Base-by-base conservation (phyloP, 2,329 filamentous ascomycete genomes). In the Thielaviopsis punctulata region DNA sequence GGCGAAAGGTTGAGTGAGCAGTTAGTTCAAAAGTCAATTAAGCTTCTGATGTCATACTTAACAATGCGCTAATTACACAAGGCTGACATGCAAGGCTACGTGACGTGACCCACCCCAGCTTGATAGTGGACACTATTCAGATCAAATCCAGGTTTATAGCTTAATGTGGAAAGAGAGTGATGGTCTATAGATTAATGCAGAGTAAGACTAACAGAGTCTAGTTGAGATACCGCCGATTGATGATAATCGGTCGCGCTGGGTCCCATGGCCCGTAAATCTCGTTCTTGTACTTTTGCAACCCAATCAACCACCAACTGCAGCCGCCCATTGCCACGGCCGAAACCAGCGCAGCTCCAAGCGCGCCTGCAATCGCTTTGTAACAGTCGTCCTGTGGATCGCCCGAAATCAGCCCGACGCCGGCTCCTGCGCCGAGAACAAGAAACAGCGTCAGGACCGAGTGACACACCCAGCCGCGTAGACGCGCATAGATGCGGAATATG, bases 181-280 rank as follows among this genome's bases (percentile, higher is more conserved):
- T 27, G 5, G 25, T 41, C 36, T 41, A 45, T 24, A 45, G 12
- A 3, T 41, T n/a, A n/a, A n/a, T n/a, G n/a, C n/a, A n/a, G n/a
- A 39, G 13, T 15, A 18, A 18, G 3, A 3, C 2, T 18, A n/a
- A 18, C n/a, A 4, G n/a, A 18, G n/a, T 8, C 52, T 52, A 55
- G 25, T 72, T 68, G 74, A 75, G 78, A 51, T 73, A 68, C 57
- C 73, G 70, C 54, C 79, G 71, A 60, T 82, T 81, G 62, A 87
- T 79, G 57, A 92, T 89, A 52, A 92, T 78, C 9, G 92, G 92
- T 62, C 89, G 76, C 6, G 92, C 92, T 19, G 90, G 89, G 68
- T 98, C 92, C 92, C 92, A 98, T 1, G 92, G 92, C 44, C 92
- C 92, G 62, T 89, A 86, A 59, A 98, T 95, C 68, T 96, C 92